Conservation (phyloP, 208 protist genomes). For the Wallacemonas sp. region DNA sequence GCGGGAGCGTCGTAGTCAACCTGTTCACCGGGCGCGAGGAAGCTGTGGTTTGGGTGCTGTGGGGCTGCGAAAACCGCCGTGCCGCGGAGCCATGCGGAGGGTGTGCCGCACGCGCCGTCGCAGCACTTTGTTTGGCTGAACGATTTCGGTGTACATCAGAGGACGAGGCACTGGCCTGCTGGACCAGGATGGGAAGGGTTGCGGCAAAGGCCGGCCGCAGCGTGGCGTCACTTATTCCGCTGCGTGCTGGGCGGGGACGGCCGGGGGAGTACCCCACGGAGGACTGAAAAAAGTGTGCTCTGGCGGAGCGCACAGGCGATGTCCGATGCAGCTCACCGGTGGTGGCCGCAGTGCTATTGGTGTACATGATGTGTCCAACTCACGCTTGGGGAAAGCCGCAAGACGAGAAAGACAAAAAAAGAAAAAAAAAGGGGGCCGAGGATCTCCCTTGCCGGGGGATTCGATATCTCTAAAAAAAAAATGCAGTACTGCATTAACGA, state of each 20-base stretch:
- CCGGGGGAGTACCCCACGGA: background rate
- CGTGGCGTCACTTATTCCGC: background rate
- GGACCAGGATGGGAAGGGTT: background rate
- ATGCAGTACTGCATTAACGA: background rate
- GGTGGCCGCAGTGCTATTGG: background rate
- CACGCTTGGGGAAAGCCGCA: too few relatives aligned
- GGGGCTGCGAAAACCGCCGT: too few relatives aligned
- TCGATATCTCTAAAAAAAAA: too few relatives aligned
- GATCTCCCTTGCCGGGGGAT: too few relatives aligned
- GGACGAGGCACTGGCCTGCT: too few relatives aligned
- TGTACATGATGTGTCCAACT: background rate
- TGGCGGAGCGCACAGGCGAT: background rate
- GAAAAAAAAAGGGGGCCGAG: slow-evolving; percentile 4
- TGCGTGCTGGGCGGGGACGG: background rate
- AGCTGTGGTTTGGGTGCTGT: background rate
- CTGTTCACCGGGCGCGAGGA: background rate
- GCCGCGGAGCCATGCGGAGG: too few relatives aligned
- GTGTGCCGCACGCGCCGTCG: too few relatives aligned
- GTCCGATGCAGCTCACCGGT: background rate
- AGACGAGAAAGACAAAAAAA: slow-evolving; percentile 1
- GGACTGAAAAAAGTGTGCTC: background rate
- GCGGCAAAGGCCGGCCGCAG: slow-evolving; percentile 1
- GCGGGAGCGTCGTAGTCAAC: background rate
- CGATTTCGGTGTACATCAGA: too few relatives aligned
- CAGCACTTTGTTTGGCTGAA: too few relatives aligned